Conservation (phyloP, 2,329 filamentous ascomycete genomes). For the Ceratocystis cacaofunesta region DNA sequence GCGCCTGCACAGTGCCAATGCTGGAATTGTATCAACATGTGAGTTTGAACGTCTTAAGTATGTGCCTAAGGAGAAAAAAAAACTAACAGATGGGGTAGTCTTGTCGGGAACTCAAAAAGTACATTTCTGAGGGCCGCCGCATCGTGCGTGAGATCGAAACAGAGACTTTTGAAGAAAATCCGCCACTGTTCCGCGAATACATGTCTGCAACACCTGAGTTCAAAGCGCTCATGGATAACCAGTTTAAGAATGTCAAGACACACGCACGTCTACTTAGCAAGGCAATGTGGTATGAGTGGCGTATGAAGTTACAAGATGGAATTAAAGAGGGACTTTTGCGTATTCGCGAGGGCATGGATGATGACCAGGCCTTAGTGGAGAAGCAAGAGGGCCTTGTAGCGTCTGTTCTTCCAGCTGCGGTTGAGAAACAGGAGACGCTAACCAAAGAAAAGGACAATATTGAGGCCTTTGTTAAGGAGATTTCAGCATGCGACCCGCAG, state of each 20-base stretch:
- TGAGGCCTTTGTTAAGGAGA: conserved; percentile 55
- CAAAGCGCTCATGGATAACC: conserved; percentile 78
- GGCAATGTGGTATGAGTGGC: conserved; percentile 96
- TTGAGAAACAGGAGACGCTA: conserved; percentile 46
- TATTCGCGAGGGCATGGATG: conserved; percentile 61
- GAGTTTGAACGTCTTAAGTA: background rate
- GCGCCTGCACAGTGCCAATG: conserved; percentile 82
- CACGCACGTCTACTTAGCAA: conserved; percentile 83
- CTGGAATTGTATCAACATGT: conserved; percentile 68
- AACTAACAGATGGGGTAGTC: conserved; percentile 40
- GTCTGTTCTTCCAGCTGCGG: conserved; percentile 49
- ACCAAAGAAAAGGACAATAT: conserved; percentile 50
- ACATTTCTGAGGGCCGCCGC: conserved; percentile 81
- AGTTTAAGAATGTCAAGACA: conserved; percentile 95
- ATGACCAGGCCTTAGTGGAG: conserved; percentile 51
- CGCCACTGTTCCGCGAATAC: conserved; percentile 82
- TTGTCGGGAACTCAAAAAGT: conserved; percentile 88
- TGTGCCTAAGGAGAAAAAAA: background rate
- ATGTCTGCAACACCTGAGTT: conserved; percentile 71
- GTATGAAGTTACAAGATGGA: conserved; percentile 69
- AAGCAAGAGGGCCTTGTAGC: conserved; percentile 56
- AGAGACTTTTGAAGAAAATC: conserved; percentile 80
- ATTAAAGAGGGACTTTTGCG: conserved; percentile 66
- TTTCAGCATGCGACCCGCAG: conserved; percentile 66
- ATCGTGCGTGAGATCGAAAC: conserved; percentile 84